Evolutionary conservation across 257 asterid genomes (phyloP), one percentile per base, ranked within the genome.

Genomic region (Capsicum rhomboideum): DNA sequence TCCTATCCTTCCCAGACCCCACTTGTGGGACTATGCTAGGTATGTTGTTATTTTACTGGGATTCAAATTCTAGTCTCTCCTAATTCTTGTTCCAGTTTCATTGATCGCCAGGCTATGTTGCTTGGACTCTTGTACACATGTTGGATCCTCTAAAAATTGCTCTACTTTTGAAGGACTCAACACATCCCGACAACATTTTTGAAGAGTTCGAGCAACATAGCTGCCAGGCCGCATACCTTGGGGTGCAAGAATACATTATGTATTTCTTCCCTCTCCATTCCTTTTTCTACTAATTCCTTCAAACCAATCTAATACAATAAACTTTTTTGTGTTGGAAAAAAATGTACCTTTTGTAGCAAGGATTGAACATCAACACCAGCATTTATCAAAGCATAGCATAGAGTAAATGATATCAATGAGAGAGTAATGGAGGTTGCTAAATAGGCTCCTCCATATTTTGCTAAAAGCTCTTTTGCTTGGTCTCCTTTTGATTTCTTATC

Each of bases 401-500:
- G 95, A 42, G 92, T 86, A 82, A 97, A 95, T 13, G 98, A 94
- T 86, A 97, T 97, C 86, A 95, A 86, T 66, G 99, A 97, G 50
- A 97, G 97, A 52, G 99, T 92, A 46, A 94, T 91, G 6, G 99
- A 97, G 68, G 99, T 95, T 82, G 97, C 99, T 85, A 95, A 86
- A 85, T 97, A 97, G 55, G 99, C 97, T 84, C 99, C 99, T 83
- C 99, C 99, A 83, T 95, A 97, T 89, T 97, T 95, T 61, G 95
- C 89, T 37, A 94, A 88, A 53, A 95, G 97, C 84, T 95, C 97
- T 89, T 95, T 97, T 11, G 97, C 97, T 90, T 95, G 87, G 64
- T 93, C 93, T 74, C 99, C 99, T 88, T 91, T 97, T 10, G 98
- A 90, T 85, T 90, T 94, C 56, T 50, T 89, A 78, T 82, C 92